These are phyloP conservation scores for Microstegium vimineum DNA, from an alignment of 176 grass and related monocot species.

Conservation along the genomic window DNA sequence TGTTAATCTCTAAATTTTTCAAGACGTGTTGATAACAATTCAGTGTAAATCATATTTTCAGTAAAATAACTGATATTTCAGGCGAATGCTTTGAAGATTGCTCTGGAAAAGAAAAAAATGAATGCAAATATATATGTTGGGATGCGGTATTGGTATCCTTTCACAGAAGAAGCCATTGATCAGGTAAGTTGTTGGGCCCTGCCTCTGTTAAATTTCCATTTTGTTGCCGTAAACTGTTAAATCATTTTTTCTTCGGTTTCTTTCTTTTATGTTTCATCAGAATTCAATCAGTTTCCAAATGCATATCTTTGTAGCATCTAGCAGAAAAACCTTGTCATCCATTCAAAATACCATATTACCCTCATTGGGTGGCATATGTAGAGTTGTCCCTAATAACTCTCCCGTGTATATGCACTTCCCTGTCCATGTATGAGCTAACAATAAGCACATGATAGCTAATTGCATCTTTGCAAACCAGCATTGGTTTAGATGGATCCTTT, in stretches of 20 bases:
- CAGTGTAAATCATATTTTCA: constrained; percentile 8
- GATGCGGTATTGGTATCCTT: constrained; percentile 97
- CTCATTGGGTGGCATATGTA: neutral
- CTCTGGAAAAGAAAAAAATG: constrained; percentile 64
- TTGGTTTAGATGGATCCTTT: no score
- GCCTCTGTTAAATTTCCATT: neutral
- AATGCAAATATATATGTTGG: constrained; percentile 87
- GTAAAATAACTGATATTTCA: constrained; percentile 31
- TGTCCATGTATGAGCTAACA: neutral
- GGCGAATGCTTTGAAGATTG: constrained; percentile 75
- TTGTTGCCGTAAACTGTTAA: no score
- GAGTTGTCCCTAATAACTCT: neutral
- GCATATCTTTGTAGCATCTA: neutral
- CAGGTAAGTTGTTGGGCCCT: constrained; percentile 34
- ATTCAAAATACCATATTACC: neutral
- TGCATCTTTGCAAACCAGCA: no score
- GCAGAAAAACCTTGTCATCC: neutral
- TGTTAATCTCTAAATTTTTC: neutral
- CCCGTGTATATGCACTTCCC: neutral
- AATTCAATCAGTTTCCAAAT: neutral
- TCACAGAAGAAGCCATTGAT: constrained; percentile 89
- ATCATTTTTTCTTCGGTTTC: neutral
- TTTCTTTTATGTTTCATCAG: neutral
- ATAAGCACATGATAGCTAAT: no score
- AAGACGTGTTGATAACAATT: neutral